Percentiles rank a stretch among this genome's conserved stretches.
phyloP scores from a whole-genome alignment of 1,284 basidiomycete genomes.

The Leccinum pallidistipes region DNA sequence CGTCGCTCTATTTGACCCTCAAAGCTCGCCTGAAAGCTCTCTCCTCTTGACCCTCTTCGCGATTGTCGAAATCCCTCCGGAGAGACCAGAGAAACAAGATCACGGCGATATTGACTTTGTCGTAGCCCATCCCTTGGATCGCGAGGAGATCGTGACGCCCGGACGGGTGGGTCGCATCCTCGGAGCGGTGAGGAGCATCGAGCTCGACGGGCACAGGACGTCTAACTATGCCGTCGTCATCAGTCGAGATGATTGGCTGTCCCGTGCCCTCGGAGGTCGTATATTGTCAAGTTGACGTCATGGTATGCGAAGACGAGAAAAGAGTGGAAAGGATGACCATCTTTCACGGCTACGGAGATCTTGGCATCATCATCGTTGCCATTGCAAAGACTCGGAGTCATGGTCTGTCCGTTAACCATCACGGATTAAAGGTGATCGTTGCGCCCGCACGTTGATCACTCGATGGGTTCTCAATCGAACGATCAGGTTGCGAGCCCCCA shows the following conservation, averaged over 20 bases:
- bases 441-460: neutral
- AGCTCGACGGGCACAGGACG: constrained; percentile 51
- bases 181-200: constrained; percentile 48
- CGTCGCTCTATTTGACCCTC: constrained; percentile 48
- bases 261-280: constrained; percentile 32
- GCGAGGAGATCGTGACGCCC: constrained; percentile 34
- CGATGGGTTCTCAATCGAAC: constrained; percentile 2
- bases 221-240: constrained; percentile 62
- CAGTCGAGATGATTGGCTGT: constrained; percentile 27
- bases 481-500: constrained; percentile 44
- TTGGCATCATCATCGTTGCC: constrained; percentile 64
- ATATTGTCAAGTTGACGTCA: constrained; percentile 59
- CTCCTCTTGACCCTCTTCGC: constrained; percentile 46
- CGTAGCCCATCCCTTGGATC: constrained; percentile 44
- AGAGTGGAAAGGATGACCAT: constrained; percentile 52
- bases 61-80: constrained; percentile 52
- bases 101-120: constrained; percentile 69
- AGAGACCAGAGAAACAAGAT: constrained; percentile 62
- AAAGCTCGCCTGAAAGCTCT: constrained; percentile 45
- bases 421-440: constrained; percentile 56
- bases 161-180: constrained; percentile 44
- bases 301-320: constrained; percentile 50
- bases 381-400: constrained; percentile 43
- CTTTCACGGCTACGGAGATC: constrained; percentile 64
- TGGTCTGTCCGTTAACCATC: constrained; percentile 49